phyloP scores from a whole-genome alignment of 805 yeast species.

The Candida fluviatilis region DNA sequence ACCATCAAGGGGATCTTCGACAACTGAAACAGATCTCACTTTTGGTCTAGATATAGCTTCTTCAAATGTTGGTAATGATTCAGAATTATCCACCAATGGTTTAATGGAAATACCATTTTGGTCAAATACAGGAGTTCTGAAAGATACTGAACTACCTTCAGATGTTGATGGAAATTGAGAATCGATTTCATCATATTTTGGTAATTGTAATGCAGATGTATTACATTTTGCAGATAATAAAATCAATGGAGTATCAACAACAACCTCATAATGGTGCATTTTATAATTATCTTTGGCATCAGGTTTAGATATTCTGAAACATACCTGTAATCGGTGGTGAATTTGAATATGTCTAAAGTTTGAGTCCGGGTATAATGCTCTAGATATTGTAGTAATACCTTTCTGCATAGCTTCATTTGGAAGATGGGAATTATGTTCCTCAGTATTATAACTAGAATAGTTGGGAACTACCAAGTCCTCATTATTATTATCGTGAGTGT shows the following conservation, averaged over 20 bases:
- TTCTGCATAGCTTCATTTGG: slow-evolving; percentile 25
- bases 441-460: slow-evolving; percentile 26
- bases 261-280: slow-evolving; percentile 73
- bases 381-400: slow-evolving; percentile 31
- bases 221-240: slow-evolving; percentile 39
- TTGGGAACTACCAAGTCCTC: slow-evolving; percentile 24
- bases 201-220: slow-evolving; percentile 38
- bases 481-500: slow-evolving; percentile 13
- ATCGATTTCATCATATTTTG: slow-evolving; percentile 31
- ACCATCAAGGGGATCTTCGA: slow-evolving; percentile 25
- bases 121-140: slow-evolving; percentile 36
- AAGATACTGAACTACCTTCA: slow-evolving; percentile 16
- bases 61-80: slow-evolving; percentile 57
- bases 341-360: slow-evolving; percentile 60
- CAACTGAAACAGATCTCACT: slow-evolving; percentile 33
- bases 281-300: slow-evolving; percentile 44
- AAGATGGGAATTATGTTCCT: slow-evolving; percentile 12
- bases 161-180: not conserved
- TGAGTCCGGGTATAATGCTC: slow-evolving; percentile 58
- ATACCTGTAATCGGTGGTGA: slow-evolving; percentile 65
- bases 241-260: slow-evolving; percentile 72
- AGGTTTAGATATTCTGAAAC: slow-evolving; percentile 62
- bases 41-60: slow-evolving; percentile 54
- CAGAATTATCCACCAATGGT: slow-evolving; percentile 20
- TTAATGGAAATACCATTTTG: slow-evolving; percentile 28